Base-by-base conservation (phyloP, 2,329 filamentous ascomycete genomes). In the Sporothrix variecibatus region DNA sequence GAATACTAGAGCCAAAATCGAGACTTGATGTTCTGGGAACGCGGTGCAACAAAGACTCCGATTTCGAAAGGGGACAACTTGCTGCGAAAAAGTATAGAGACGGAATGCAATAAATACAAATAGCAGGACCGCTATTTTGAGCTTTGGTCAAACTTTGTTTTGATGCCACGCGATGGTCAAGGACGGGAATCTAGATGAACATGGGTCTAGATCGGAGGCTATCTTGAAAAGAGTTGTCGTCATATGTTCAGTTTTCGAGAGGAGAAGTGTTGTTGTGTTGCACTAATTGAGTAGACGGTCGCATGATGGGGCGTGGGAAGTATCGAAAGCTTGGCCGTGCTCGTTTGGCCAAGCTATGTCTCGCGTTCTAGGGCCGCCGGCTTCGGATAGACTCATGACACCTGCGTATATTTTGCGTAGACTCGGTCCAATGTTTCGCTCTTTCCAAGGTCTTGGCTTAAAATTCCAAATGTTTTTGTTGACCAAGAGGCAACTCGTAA, bases 11-110 rank as follows among this genome's bases (percentile, higher is more conserved):
- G 38, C n/a, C 60, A 65, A 43, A n/a, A 26, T 65, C 6, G 11
- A 65, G n/a, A 43, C 8, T 65, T 34, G n/a, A 26, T 11, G 64
- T 67, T 31, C 64, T 7, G 40, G 64, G 64, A 67, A 67, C 64
- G 26, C 64, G 64, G 64, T 23, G 40, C 26, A 31, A 67, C 40
- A 67, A 49, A 17, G 23, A 49, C 26, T 51, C 43, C 43, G 43
- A 49, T 23, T n/a, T 17, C 12, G 43, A 28, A 67, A 40, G 15
- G 12, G 5, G n/a, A 28, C 34, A 43, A 46, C 20, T 11, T 31
- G 26, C 20, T 9, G 23, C 51, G n/a, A 28, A 9, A 20, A 49
- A 28, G 15, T 17, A 4, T 20, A 43, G 20, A 43, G 20, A 49
- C 40, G 43, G 43, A 49, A 67, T 43, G 38, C 38, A 67, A 67